Percentiles rank a stretch among this genome's conserved stretches.
phyloP scores from a whole-genome alignment of 345 rosid genomes.

The Psidium friedrichsthalianum region DNA sequence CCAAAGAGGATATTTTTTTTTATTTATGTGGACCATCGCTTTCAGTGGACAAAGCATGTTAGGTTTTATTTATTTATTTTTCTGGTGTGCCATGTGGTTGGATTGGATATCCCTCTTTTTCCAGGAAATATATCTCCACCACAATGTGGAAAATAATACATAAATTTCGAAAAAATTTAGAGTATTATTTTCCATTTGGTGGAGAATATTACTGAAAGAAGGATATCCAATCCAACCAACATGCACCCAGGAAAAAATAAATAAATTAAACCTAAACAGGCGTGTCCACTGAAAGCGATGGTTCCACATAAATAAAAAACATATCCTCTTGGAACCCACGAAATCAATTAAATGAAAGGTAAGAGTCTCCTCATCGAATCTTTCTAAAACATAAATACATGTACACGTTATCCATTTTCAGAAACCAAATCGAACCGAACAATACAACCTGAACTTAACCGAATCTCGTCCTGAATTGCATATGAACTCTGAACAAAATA shows the following conservation, averaged over 20 bases:
- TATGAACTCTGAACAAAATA: no score
- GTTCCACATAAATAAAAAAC: background rate
- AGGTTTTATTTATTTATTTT: background rate
- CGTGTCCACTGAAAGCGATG: background rate
- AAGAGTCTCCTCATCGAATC: background rate
- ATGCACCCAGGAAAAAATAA: background rate
- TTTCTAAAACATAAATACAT: no score
- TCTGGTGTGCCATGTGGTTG: background rate
- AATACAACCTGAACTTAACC: no score
- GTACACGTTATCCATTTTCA: no score
- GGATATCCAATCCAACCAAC: background rate
- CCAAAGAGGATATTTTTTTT: background rate
- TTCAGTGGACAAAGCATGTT: background rate
- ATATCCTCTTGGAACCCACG: background rate
- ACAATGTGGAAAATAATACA: background rate
- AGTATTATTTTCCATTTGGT: background rate
- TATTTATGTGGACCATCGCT: background rate
- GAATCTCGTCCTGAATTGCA: no score
- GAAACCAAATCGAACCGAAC: no score
- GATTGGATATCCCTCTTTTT: background rate
- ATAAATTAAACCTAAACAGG: background rate
- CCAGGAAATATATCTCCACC: background rate
- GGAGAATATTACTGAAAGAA: background rate
- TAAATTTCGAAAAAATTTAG: background rate
- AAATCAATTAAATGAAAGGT: background rate